These are phyloP conservation scores for Volvariella volvacea DNA, from an alignment of 1,284 basidiomycete genomes.

Conservation along the genomic window DNA sequence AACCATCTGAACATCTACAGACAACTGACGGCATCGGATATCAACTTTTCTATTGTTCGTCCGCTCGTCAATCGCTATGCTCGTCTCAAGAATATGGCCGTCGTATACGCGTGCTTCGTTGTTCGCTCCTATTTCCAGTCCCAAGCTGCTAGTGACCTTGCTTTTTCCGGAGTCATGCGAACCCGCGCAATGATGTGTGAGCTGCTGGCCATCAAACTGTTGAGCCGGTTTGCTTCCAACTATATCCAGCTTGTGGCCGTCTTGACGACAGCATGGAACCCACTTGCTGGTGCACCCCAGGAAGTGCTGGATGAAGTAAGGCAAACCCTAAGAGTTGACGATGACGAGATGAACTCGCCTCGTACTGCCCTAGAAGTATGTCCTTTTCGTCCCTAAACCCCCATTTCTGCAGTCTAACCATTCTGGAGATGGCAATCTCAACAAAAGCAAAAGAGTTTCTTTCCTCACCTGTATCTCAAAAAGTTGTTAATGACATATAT, in stretches of 20 bases:
- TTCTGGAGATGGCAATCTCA: slow-evolving; percentile 72
- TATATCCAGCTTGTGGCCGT: slow-evolving; percentile 70
- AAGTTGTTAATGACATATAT: slow-evolving; percentile 79
- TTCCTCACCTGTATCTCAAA: slow-evolving; percentile 74
- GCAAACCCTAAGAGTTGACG: slow-evolving; percentile 39
- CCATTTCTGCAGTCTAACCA: background rate
- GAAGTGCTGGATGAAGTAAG: slow-evolving; percentile 62
- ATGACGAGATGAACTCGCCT: slow-evolving; percentile 50
- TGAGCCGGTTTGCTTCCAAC: slow-evolving; percentile 65
- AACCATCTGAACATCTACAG: slow-evolving; percentile 24
- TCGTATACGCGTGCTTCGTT: slow-evolving; percentile 71
- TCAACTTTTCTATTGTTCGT: slow-evolving; percentile 78
- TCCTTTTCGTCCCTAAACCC: background rate
- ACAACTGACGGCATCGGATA: slow-evolving; percentile 74
- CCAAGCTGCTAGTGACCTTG: slow-evolving; percentile 57
- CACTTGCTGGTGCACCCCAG: slow-evolving; percentile 70
- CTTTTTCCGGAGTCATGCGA: slow-evolving; percentile 64
- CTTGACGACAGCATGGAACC: slow-evolving; percentile 74
- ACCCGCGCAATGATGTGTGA: slow-evolving; percentile 66
- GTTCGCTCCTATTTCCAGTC: slow-evolving; percentile 36
- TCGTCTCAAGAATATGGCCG: slow-evolving; percentile 62
- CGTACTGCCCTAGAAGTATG: slow-evolving; percentile 76
- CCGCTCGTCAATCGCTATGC: slow-evolving; percentile 79
- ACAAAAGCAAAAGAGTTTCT: slow-evolving; percentile 77
- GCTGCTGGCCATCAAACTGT: slow-evolving; percentile 80